phyloP scores from a whole-genome alignment of 2,329 filamentous ascomycete species.

The Venturia nashicola region DNA sequence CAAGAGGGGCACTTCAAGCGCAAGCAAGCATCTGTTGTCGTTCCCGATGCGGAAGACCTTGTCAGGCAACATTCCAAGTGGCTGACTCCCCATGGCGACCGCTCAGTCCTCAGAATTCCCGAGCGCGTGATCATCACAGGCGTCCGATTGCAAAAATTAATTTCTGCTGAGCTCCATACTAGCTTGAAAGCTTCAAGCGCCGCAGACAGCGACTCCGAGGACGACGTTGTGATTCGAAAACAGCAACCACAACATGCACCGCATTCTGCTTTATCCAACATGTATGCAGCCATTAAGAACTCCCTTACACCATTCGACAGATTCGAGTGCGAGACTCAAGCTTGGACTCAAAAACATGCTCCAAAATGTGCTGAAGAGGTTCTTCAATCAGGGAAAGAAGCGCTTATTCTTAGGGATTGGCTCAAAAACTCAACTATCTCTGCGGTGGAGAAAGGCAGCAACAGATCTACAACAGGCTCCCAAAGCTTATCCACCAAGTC shows the following conservation, averaged over 20 bases:
- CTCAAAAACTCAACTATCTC: slow-evolving; percentile 63
- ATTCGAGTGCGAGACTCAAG: slow-evolving; percentile 56
- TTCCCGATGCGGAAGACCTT: slow-evolving; percentile 3
- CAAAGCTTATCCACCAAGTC: slow-evolving; percentile 7
- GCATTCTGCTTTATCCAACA: slow-evolving; percentile 47
- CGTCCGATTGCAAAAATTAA: background rate
- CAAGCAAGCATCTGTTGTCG: slow-evolving; percentile 4
- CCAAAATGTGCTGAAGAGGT: slow-evolving; percentile 58
- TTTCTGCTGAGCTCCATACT: background rate
- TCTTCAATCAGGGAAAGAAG: slow-evolving; percentile 62
- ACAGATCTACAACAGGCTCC: slow-evolving; percentile 18
- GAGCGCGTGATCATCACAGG: slow-evolving; percentile 1
- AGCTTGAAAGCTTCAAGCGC: background rate
- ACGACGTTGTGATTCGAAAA: background rate
- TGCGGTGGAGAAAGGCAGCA: slow-evolving; percentile 53
- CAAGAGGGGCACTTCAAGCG: slow-evolving; percentile 13
- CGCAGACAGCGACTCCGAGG: background rate
- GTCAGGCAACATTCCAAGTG: background rate
- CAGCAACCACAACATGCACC: slow-evolving; percentile 26
- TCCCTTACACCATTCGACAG: slow-evolving; percentile 69
- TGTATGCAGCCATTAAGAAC: slow-evolving; percentile 48
- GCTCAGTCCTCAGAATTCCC: background rate
- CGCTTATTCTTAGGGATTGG: slow-evolving; percentile 66
- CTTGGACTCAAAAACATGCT: slow-evolving; percentile 80
- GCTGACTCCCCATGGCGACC: background rate